phyloP scores from a whole-genome alignment of 1,284 basidiomycete genomes.

The Psilocybe mexicana region DNA sequence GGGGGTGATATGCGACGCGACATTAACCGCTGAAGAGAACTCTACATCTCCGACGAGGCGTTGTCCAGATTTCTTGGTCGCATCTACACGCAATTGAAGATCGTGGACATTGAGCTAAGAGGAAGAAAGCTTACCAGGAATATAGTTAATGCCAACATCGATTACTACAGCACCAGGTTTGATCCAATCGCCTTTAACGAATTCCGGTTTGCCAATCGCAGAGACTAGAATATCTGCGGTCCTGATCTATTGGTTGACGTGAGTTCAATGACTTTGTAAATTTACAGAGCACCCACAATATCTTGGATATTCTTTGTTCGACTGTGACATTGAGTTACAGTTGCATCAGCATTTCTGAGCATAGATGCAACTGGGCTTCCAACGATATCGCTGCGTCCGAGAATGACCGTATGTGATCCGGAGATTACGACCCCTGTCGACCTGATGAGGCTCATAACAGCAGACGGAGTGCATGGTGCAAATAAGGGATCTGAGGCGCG shows the following conservation, averaged over 20 bases:
- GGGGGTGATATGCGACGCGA: conserved; percentile 92
- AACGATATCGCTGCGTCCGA: conserved; percentile 98
- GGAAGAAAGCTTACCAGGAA: conserved; percentile 63
- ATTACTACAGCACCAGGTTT: conserved; percentile 94
- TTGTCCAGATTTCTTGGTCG: conserved; percentile 92
- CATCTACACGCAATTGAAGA: conserved; percentile 49
- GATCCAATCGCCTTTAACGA: conserved; percentile 92
- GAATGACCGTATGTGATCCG: conserved; percentile 86
- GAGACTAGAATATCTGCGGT: conserved; percentile 91
- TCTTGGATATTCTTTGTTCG: conserved; percentile 80
- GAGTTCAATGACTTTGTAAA: conserved; percentile 8
- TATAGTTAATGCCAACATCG: conserved; percentile 97
- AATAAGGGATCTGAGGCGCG: conserved; percentile 91
- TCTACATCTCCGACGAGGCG: conserved; percentile 97
- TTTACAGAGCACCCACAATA: conserved; percentile 53
- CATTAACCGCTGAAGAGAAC: conserved; percentile 72
- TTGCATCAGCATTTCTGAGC: conserved; percentile 89
- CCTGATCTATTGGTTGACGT: conserved; percentile 55
- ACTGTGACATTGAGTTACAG: conserved; percentile 98
- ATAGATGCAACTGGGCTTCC: conserved; percentile 94
- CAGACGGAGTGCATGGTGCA: conserved; percentile 94
- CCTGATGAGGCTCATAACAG: conserved; percentile 89
- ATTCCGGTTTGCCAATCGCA: conserved; percentile 91
- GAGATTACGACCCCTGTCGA: conserved; percentile 75
- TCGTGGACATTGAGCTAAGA: background rate